A percentile compares a stretch with the other conserved stretches of the same genome.
phyloP scores from a whole-genome alignment of 1,284 basidiomycete genomes.

The Microbotryomycetes sp. region DNA sequence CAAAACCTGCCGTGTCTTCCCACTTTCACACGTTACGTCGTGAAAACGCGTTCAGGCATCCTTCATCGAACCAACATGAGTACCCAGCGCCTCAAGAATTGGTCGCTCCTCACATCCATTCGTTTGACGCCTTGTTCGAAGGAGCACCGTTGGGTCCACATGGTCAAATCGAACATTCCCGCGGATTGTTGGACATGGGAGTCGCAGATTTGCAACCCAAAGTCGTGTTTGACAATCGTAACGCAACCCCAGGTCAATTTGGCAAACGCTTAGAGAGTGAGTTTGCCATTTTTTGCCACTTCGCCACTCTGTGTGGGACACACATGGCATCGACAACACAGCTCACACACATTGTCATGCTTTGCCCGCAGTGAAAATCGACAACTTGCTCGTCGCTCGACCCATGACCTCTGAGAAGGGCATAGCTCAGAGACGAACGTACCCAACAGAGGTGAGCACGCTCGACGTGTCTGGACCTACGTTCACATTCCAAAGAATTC shows the following conservation, averaged over 20 bases:
- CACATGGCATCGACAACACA: neutral
- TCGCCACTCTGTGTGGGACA: neutral
- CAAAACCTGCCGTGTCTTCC: conserved; percentile 16
- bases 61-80: conserved; percentile 61
- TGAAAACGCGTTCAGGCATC: conserved; percentile 74
- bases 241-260: conserved; percentile 38
- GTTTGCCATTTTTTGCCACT: conserved; percentile 1
- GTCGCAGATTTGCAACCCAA: conserved; percentile 80
- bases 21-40: conserved; percentile 75
- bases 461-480: neutral
- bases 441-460: conserved; percentile 71
- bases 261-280: conserved; percentile 45
- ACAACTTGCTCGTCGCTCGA: conserved; percentile 71
- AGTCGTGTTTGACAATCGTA: conserved; percentile 80
- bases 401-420: conserved; percentile 83
- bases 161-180: conserved; percentile 47
- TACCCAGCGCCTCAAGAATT: conserved; percentile 87
- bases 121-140: conserved; percentile 92
- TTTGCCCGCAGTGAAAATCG: conserved; percentile 68
- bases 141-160: conserved; percentile 58
- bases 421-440: conserved; percentile 73
- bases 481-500: neutral
- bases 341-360: neutral
- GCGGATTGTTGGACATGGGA: conserved; percentile 72
- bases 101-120: conserved; percentile 87